phyloP scores from a whole-genome alignment of 176 grass and related monocot species.

The Raddia distichophylla region DNA sequence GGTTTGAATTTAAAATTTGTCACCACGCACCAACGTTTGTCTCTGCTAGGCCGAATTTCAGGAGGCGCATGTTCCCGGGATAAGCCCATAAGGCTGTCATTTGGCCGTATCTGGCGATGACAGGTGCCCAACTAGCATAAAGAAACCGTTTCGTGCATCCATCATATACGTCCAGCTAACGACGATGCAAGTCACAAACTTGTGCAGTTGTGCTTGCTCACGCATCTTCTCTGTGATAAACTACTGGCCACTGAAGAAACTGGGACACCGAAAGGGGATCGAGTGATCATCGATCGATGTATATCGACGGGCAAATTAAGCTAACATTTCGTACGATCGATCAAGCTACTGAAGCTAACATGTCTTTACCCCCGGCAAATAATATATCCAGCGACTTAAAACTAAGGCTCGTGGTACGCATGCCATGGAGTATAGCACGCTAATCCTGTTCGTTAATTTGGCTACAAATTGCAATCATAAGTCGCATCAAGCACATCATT shows the following conservation, averaged over 20 bases:
- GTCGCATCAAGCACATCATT: too few species aligned
- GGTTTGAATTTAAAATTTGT: conserved; percentile 19
- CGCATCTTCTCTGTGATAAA: background rate
- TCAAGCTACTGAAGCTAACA: background rate
- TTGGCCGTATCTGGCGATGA: conserved; percentile 10
- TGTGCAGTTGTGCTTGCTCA: conserved; percentile 5
- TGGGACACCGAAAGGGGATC: background rate
- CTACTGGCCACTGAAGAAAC: background rate
- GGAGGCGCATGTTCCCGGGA: conserved; percentile 23
- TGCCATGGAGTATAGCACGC: background rate
- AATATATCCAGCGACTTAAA: background rate
- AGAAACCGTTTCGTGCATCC: background rate
- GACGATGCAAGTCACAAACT: background rate
- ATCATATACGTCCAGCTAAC: background rate
- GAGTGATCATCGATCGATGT: background rate
- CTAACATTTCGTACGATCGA: background rate
- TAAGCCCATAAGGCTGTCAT: conserved; percentile 28
- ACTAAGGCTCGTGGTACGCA: background rate
- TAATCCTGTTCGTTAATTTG: too few species aligned
- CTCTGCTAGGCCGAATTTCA: conserved; percentile 31
- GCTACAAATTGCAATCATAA: too few species aligned
- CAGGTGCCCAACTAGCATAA: background rate
- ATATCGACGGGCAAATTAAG: background rate
- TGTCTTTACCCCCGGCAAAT: background rate
- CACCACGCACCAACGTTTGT: background rate